Evolutionary conservation across 75 land plant genomes (phyloP), one percentile per base, ranked within the genome.

Genomic region (Sequoiadendron giganteum): DNA sequence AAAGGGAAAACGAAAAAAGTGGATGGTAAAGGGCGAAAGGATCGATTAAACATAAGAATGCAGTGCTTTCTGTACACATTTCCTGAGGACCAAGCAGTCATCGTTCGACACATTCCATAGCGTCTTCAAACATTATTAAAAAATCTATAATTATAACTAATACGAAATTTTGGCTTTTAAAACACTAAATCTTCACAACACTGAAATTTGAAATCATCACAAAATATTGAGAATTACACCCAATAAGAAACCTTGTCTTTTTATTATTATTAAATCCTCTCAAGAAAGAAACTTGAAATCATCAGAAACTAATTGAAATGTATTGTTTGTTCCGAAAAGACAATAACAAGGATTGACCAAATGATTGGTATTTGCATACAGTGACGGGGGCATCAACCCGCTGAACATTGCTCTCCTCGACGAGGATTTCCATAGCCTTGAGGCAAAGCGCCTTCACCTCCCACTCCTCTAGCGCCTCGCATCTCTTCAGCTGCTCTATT

Each of bases 361-460:
- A 65, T 65, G 70, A 25, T 65, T 65, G 10, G n/a, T 65, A 65
- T 65, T 65, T 65, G n/a, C 70, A 78, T 87, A 97, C 99, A 39
- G 99, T 97, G 40, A 97, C 99, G 14, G 99, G 99, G 43, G 99
- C 99, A 81, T 97, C 99, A 40, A 97, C 99, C 16, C 99, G 52
- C 85, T 97, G 99, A 87, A 97, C 98, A 83, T 97, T 97, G 91
- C 95, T 92, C 90, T 96, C 98, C 90, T 96, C 98, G 77, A 97
- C 96, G 18, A 97, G 93, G 90, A 97, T 97, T 88, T 97, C 99
- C 96, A 97, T 97, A 85, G 99, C 99, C 93, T 97, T 97, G 88
- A 97, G 93, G 83, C 99, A 97, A 9, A 97, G 97, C 14, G 97
- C 95, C 90, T 97, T 97, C 79, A 97, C 99, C 88, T 97, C 98